phyloP scores from a whole-genome alignment of 2,329 filamentous ascomycete species.

The Colletotrichum sp. region DNA sequence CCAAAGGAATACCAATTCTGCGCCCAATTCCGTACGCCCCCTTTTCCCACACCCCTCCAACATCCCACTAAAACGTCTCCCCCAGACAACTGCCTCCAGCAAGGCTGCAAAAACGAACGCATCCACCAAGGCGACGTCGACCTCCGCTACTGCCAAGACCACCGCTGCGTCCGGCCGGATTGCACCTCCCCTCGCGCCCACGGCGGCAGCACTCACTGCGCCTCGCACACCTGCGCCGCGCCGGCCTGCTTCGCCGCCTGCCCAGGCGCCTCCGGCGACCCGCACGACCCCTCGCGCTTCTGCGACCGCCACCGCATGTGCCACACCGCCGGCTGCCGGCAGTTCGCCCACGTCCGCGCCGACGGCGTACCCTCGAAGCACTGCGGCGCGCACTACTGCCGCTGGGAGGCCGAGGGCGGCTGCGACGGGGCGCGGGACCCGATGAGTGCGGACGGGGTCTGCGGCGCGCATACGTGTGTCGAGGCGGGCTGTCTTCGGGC shows the following conservation, averaged over 20 bases:
- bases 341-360: constrained; percentile 30
- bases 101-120: constrained; percentile 27
- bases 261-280: constrained; percentile 16
- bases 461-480: constrained; percentile 23
- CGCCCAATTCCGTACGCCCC: constrained; percentile 9
- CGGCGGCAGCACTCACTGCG: constrained; percentile 27
- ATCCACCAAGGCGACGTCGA: constrained; percentile 22
- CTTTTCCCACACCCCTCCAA: neutral
- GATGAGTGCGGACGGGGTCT: constrained; percentile 19
- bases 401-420: constrained; percentile 23
- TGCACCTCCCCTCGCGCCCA: constrained; percentile 23
- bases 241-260: constrained; percentile 28
- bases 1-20: constrained; percentile 17
- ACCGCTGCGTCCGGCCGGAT: constrained; percentile 29
- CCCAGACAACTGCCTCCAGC: constrained; percentile 33
- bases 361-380: constrained; percentile 27
- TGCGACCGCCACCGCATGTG: constrained; percentile 35
- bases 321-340: constrained; percentile 24
- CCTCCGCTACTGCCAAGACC: constrained; percentile 30
- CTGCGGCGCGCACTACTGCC: constrained; percentile 34
- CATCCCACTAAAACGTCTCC: too few species aligned
- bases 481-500: constrained; percentile 29
- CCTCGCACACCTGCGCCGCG: constrained; percentile 31
- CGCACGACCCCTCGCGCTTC: constrained; percentile 25
- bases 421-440: constrained; percentile 28